Conservation (phyloP, 2,329 filamentous ascomycete genomes). For the Periconia macrospinosa region DNA sequence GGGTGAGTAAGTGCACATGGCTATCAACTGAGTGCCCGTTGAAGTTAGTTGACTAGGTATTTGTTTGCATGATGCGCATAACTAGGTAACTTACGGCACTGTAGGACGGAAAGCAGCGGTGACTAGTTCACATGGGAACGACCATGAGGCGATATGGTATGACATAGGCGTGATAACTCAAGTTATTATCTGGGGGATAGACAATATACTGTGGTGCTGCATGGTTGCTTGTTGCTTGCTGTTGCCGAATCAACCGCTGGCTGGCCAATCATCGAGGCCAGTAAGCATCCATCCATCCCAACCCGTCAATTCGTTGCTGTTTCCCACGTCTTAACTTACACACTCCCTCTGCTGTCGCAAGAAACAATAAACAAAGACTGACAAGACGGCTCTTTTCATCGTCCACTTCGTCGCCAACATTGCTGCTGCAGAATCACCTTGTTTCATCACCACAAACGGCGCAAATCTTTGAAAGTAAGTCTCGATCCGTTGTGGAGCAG, state of each 20-base stretch:
- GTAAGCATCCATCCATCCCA: neutral
- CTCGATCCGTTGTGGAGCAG: conserved; percentile 12
- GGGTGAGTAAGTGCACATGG: no score
- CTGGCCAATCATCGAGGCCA: conserved; percentile 4
- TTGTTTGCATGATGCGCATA: no score
- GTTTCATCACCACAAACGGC: neutral
- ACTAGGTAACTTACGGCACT: no score
- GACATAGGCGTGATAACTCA: neutral
- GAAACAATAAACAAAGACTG: neutral
- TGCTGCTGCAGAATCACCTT: neutral
- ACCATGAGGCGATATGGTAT: neutral
- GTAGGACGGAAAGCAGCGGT: no score
- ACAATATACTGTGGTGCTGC: no score
- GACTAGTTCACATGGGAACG: no score
- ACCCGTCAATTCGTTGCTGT: conserved; percentile 2
- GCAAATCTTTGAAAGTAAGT: conserved; percentile 7
- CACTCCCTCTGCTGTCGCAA: conserved; percentile 2
- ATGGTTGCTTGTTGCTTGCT: neutral
- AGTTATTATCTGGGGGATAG: no score
- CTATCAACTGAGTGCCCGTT: no score
- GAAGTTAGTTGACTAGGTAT: no score
- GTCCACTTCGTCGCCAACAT: neutral
- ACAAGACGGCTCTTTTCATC: neutral
- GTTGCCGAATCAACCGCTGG: conserved; percentile 19
- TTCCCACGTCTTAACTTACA: neutral